Evolutionary conservation across 768 basidiomycete species (phyloP), one percentile per base, ranked within the genome.

Genomic region (Kwoniella heveanensis): DNA sequence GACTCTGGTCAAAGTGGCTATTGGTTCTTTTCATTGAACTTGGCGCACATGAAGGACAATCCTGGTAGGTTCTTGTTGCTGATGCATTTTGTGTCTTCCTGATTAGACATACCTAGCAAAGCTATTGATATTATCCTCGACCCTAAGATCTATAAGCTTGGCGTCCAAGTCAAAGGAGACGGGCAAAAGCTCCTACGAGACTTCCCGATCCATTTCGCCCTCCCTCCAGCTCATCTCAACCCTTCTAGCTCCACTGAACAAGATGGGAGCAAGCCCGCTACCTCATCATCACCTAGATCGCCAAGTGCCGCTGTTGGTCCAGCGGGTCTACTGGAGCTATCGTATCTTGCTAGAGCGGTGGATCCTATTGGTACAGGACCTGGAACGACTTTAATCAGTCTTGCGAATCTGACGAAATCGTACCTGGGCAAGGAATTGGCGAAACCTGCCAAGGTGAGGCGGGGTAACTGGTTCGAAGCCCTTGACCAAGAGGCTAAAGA

Each of bases 151-250:
- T 75, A 67, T 67, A 75, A 75, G 47, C 37, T 67, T 1, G 76
- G 76, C 12, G 76, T 77, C 1, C 66, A 72, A 54, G 66, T 73
- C 19, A 60, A 48, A 72, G 78, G 71, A 19, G 78, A 79, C 57
- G 73, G 67, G 1, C 47, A 55, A 30, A 78, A 78, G 48, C 69
- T 79, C 37, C 24, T 66, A 10, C 71, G 74, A 8, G 78, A 79
- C 52, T 79, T 69, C 51, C 68, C 69, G 1, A 27, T 47, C n/a
- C 36, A 62, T 8, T 71, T 76, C 59, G 50, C 24, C 17, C 36
- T 24, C 1, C n/a, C 21, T 2, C 17, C 24, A 27, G 19, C 25
- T 22, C n/a, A 22, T 24, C 12, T 2, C 6, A 15, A 57, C 26
- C 12, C 25, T n/a, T 5, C 46, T 19, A 48, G 7, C 46, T 7